Percentiles rank a stretch among this genome's conserved stretches.
phyloP scores from a whole-genome alignment of 768 basidiomycete species.

The Inosperma sp. region DNA sequence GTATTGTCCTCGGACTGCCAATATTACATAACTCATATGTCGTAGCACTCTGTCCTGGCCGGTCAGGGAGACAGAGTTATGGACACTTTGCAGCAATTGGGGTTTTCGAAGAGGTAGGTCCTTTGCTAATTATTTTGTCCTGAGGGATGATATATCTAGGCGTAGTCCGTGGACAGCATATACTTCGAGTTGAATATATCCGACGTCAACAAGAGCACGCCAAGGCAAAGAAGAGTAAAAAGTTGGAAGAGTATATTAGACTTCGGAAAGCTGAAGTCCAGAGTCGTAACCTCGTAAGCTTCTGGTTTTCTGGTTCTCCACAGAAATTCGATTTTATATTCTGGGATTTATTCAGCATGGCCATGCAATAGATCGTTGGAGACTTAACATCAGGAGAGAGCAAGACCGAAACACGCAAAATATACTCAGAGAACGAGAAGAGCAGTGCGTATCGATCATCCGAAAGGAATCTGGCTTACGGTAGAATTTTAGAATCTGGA shows the following conservation, averaged over 20 bases:
- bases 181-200: neutral
- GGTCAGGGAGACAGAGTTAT: no score
- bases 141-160: no score
- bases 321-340: neutral
- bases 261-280: neutral
- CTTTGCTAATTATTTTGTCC: no score
- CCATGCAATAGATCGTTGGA: neutral
- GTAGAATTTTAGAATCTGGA: neutral
- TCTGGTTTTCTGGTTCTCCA: neutral
- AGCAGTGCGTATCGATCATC: neutral
- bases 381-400: neutral
- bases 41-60: no score
- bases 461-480: neutral
- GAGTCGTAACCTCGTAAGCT: no score
- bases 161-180: no score
- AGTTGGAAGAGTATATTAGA: neutral
- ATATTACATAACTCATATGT: no score
- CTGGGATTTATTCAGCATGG: neutral
- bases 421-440: neutral
- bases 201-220: neutral
- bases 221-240: neutral
- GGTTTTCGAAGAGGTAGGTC: no score
- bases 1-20: neutral
- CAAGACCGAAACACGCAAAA: neutral
- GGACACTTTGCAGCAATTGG: no score